These are phyloP conservation scores for Acrodontium crateriforme DNA, from an alignment of 2,329 filamentous ascomycete genomes.

Conservation along the genomic window DNA sequence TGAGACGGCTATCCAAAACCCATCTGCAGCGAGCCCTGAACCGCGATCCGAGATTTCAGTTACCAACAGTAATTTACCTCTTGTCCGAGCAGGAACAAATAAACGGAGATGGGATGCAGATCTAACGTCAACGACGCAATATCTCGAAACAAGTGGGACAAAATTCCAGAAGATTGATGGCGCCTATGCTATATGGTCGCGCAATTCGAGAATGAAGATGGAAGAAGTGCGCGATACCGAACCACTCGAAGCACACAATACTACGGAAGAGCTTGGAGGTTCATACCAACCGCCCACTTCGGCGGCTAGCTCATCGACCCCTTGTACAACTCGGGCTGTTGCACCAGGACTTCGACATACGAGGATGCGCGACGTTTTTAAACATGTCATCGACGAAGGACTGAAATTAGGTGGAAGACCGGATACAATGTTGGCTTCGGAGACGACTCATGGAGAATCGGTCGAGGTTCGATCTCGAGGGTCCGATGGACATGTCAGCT, in stretches of 20 bases:
- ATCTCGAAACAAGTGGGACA: conserved; percentile 14
- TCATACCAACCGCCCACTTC: neutral
- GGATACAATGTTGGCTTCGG: conserved; percentile 35
- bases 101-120: conserved; percentile 31
- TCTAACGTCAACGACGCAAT: conserved; percentile 11
- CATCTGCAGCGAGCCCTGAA: conserved; percentile 14
- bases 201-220: conserved; percentile 10
- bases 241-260: conserved; percentile 9
- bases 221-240: conserved; percentile 18
- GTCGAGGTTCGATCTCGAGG: conserved; percentile 34
- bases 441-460: conserved; percentile 33
- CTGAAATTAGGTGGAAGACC: conserved; percentile 39
- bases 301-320: conserved; percentile 1
- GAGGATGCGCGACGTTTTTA: conserved; percentile 34
- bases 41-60: conserved; percentile 30
- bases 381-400: conserved; percentile 39
- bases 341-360: conserved; percentile 35
- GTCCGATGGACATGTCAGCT: conserved; percentile 30
- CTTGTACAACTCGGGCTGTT: conserved; percentile 20
- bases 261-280: neutral
- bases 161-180: conserved; percentile 12
- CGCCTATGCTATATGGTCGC: conserved; percentile 9
- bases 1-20: conserved; percentile 15
- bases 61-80: conserved; percentile 27
- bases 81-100: conserved; percentile 26